Percentiles rank a stretch among this genome's conserved stretches.
phyloP scores from a whole-genome alignment of 495 filamentous ascomycete genomes.

The Podospora pseudopauciseta region DNA sequence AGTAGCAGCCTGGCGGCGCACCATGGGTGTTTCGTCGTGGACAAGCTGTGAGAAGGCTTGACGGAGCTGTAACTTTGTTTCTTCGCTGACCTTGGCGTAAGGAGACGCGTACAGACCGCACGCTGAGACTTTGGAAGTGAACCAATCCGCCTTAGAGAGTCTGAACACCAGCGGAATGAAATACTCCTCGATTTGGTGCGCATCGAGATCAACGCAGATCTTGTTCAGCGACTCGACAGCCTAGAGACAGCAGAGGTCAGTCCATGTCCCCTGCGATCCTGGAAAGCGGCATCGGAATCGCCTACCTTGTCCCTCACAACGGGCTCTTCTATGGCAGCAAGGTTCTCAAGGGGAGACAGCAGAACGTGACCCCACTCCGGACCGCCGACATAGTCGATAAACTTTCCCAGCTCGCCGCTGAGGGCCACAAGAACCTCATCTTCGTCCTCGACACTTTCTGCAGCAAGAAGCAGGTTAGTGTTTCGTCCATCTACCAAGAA shows the following conservation, averaged over 20 bases:
- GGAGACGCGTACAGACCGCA: slow-evolving; percentile 90
- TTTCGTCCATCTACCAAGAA: slow-evolving; percentile 6
- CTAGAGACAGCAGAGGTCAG: slow-evolving; percentile 44
- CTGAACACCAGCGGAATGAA: slow-evolving; percentile 93
- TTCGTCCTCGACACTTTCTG: slow-evolving; percentile 98
- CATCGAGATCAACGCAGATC: slow-evolving; percentile 86
- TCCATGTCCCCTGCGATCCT: not conserved
- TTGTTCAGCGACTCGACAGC: slow-evolving; percentile 99
- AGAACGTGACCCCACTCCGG: slow-evolving; percentile 92
- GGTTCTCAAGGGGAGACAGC: slow-evolving; percentile 92
- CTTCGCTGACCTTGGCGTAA: slow-evolving; percentile 79
- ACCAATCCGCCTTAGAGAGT: slow-evolving; percentile 99
- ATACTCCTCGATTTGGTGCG: slow-evolving; percentile 89
- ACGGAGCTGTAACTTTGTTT: slow-evolving; percentile 83
- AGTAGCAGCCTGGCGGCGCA: slow-evolving; percentile 91
- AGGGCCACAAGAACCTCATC: slow-evolving; percentile 96
- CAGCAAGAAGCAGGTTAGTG: slow-evolving; percentile 24
- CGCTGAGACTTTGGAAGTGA: slow-evolving; percentile 97
- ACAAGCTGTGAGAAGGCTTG: slow-evolving; percentile 88
- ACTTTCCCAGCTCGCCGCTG: slow-evolving; percentile 91
- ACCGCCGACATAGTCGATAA: slow-evolving; percentile 96
- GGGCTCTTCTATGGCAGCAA: slow-evolving; percentile 97
- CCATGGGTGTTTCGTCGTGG: slow-evolving; percentile 98
- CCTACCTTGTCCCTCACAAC: slow-evolving; percentile 92
- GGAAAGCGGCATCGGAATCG: not conserved